These are phyloP conservation scores for Westerdykella sp. DNA, from an alignment of 2,329 filamentous ascomycete species.

Conservation along the genomic window DNA sequence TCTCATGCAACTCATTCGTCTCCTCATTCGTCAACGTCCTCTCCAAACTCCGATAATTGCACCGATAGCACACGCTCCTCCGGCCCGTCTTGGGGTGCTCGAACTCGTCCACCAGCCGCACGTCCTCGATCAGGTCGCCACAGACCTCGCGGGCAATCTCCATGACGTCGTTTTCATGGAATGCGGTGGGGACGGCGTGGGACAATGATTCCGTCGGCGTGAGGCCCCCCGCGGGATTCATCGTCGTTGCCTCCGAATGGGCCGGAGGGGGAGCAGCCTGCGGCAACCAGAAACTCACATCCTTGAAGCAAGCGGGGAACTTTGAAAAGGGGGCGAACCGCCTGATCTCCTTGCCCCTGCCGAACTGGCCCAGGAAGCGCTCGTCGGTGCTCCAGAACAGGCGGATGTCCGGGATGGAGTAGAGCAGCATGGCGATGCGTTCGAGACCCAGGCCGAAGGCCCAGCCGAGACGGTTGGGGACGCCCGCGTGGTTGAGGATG, in stretches of 20 bases:
- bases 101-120: conserved; percentile 78
- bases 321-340: conserved; percentile 86
- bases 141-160: conserved; percentile 80
- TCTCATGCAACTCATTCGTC: conserved; percentile 67
- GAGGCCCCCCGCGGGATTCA: background rate
- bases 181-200: conserved; percentile 31
- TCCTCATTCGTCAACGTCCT: conserved; percentile 80
- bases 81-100: conserved; percentile 77
- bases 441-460: conserved; percentile 93
- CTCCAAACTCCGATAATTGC: conserved; percentile 91
- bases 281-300: conserved; percentile 86
- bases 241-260: background rate
- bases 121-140: conserved; percentile 82
- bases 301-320: conserved; percentile 81
- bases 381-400: conserved; percentile 88
- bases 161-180: conserved; percentile 97
- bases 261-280: background rate
- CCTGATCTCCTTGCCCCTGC: conserved; percentile 40
- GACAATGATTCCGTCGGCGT: background rate
- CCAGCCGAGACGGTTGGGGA: conserved; percentile 76
- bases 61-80: conserved; percentile 82
- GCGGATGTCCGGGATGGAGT: conserved; percentile 91
- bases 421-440: conserved; percentile 94
- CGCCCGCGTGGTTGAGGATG: conserved; percentile 69
- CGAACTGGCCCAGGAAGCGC: conserved; percentile 83